phyloP scores from a whole-genome alignment of 805 yeast species.

The Wickerhamomyces bovis region DNA sequence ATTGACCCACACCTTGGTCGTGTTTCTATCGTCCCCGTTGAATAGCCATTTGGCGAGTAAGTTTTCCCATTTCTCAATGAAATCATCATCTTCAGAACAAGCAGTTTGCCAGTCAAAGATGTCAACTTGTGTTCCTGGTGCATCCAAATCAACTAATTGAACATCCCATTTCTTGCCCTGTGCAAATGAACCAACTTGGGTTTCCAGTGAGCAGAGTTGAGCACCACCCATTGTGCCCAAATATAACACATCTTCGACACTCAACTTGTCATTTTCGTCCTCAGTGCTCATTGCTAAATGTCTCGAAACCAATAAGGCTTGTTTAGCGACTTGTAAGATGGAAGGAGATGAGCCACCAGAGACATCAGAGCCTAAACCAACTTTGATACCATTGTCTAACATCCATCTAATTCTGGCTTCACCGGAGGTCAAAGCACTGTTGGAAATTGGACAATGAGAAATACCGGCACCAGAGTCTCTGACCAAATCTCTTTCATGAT shows the following conservation, averaged over 20 bases:
- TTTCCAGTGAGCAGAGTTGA: constrained; percentile 51
- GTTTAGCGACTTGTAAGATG: constrained; percentile 58
- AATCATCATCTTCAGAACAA: constrained; percentile 18
- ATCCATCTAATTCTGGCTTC: constrained; percentile 77
- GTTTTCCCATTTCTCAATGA: constrained; percentile 42
- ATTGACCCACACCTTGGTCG: constrained; percentile 73
- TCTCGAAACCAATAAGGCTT: constrained; percentile 66
- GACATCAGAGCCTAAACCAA: constrained; percentile 76
- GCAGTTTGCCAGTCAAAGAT: constrained; percentile 68
- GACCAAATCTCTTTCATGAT: constrained; percentile 57
- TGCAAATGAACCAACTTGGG: constrained; percentile 61
- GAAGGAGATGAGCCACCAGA: constrained; percentile 73
- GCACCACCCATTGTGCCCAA: constrained; percentile 93
- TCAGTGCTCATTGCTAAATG: constrained; percentile 56
- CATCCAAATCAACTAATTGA: constrained; percentile 62
- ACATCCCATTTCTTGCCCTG: constrained; percentile 81
- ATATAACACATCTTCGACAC: constrained; percentile 66
- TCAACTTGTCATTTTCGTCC: constrained; percentile 42
- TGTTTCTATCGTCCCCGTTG: constrained; percentile 90
- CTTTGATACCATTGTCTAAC: constrained; percentile 59
- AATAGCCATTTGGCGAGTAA: constrained; percentile 85
- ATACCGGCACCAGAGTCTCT: constrained; percentile 57
- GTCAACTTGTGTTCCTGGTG: constrained; percentile 58
- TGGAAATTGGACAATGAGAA: constrained; percentile 91
- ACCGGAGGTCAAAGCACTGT: constrained; percentile 83